Evolutionary conservation across 2,329 filamentous ascomycete species (phyloP).

Genomic region (Microdochium nivale): DNA sequence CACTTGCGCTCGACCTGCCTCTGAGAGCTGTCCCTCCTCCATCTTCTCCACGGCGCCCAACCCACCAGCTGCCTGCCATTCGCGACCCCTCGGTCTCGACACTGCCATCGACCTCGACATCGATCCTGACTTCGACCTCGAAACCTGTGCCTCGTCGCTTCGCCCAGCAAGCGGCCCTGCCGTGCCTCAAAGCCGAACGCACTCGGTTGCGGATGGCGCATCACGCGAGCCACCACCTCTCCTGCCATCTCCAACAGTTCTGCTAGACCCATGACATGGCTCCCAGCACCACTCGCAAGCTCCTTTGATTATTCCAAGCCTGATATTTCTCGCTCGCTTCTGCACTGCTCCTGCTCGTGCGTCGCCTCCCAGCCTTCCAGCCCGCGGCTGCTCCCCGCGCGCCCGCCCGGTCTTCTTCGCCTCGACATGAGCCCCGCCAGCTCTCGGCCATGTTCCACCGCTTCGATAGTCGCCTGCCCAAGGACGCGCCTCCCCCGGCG

Average conservation of each 20-base stretch:
- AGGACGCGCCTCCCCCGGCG: background rate
- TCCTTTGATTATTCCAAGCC: background rate
- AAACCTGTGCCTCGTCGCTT: background rate
- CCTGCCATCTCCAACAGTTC: background rate
- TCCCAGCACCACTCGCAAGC: background rate
- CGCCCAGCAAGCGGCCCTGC: background rate
- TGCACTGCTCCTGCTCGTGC: background rate
- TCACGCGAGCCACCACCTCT: background rate
- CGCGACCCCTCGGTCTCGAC: background rate
- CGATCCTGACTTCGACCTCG: background rate
- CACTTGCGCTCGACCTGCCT: background rate
- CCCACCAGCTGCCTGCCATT: background rate
- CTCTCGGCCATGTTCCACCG: background rate
- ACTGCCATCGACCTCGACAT: background rate
- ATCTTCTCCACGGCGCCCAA: background rate
- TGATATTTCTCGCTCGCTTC: background rate
- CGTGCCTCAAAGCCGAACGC: no score
- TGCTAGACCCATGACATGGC: background rate
- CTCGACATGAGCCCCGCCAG: background rate
- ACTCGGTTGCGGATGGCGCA: background rate
- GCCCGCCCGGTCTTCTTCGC: background rate
- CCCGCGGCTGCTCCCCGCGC: background rate
- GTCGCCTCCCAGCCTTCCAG: background rate
- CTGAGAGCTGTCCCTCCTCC: background rate
- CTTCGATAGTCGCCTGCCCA: background rate